phyloP scores from a whole-genome alignment of 225 moss, liverwort and hornwort genomes.

The Antitrichia curtipendula region DNA sequence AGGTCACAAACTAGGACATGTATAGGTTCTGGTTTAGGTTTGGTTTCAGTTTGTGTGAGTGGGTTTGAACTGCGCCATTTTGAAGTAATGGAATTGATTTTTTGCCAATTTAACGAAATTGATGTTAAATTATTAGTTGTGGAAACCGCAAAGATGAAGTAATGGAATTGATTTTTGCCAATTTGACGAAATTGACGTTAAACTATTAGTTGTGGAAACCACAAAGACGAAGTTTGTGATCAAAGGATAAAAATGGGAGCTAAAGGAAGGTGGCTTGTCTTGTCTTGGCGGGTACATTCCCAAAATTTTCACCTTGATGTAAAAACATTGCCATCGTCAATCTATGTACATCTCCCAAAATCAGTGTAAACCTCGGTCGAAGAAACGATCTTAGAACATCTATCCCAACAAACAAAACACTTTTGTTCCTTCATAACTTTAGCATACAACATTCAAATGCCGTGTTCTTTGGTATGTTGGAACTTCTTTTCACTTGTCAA shows the following conservation, averaged over 20 bases:
- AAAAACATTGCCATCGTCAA: accelerated
- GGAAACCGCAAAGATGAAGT: too few species aligned
- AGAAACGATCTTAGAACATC: accelerated
- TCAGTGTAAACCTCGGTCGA: accelerated
- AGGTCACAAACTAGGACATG: not conserved
- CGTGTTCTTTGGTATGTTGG: accelerated
- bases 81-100: not conserved
- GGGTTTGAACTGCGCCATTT: accelerated
- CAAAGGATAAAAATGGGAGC: not conserved
- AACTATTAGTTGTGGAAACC: not conserved
- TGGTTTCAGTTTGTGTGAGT: accelerated
- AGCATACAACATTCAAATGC: accelerated
- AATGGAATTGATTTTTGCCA: too few species aligned
- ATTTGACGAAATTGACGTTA: not conserved
- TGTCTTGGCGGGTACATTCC: not conserved
- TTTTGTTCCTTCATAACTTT: not conserved
- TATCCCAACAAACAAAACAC: accelerated
- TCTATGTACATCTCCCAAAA: not conserved
- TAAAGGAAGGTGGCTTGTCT: too few species aligned
- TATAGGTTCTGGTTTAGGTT: not conserved
- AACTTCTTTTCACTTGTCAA: not conserved
- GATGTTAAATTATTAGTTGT: too few species aligned
- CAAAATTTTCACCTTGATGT: accelerated
- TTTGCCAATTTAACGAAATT: too few species aligned
- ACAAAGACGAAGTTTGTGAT: not conserved